Conservation (phyloP, 441 rosid species). For the Erodium texanum region DNA sequence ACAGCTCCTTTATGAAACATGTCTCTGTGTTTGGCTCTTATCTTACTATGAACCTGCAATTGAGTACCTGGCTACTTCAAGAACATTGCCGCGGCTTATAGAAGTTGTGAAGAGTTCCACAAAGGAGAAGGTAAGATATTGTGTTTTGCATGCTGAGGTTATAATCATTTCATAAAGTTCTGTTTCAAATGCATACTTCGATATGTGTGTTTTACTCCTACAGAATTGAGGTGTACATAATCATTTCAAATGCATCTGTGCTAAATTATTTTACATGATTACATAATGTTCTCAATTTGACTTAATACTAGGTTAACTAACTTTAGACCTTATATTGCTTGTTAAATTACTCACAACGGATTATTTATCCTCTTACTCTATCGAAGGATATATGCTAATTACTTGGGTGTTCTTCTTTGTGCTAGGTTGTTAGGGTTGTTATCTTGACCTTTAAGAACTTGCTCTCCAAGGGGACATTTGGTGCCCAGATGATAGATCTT, state of each 20-base stretch:
- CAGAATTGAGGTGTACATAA: too few relatives aligned
- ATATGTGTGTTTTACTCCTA: not conserved
- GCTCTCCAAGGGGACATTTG: slow-evolving; percentile 77
- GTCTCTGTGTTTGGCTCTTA: slow-evolving; percentile 93
- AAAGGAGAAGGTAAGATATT: slow-evolving; percentile 79
- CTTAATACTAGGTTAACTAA: slow-evolving; percentile 6
- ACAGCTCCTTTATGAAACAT: slow-evolving; percentile 96
- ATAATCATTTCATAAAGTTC: slow-evolving; percentile 13
- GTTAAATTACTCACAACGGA: not conserved
- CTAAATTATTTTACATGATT: not conserved
- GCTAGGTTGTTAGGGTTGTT: slow-evolving; percentile 88
- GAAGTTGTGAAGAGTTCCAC: slow-evolving; percentile 90
- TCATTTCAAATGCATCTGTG: not conserved
- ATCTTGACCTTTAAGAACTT: slow-evolving; percentile 78
- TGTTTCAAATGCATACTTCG: not conserved
- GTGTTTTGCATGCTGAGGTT: slow-evolving; percentile 7
- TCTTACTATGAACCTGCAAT: slow-evolving; percentile 89
- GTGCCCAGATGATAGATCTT: slow-evolving; percentile 95
- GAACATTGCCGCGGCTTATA: slow-evolving; percentile 63
- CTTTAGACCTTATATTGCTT: slow-evolving; percentile 7
- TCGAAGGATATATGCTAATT: not conserved
- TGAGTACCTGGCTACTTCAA: slow-evolving; percentile 79
- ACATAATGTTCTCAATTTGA: slow-evolving; percentile 9
- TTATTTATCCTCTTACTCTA: not conserved
- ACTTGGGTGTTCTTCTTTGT: not conserved